Conservation (phyloP, 2,329 filamentous ascomycete species). For the Sarocladium oryzae region DNA sequence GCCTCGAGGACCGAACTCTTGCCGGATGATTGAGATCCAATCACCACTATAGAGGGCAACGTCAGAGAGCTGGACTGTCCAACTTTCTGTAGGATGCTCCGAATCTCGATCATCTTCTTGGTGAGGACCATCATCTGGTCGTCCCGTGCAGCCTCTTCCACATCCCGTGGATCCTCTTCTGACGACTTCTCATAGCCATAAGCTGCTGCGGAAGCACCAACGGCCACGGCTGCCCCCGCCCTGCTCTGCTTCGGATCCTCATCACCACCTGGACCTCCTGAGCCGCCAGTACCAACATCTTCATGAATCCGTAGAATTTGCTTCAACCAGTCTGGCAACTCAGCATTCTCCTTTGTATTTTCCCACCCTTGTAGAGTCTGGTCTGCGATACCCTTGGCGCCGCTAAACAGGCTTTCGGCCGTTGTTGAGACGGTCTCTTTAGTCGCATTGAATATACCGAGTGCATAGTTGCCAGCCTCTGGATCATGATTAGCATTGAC, state of each 20-base stretch:
- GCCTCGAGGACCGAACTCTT: conserved; percentile 97
- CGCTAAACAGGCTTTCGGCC: conserved; percentile 63
- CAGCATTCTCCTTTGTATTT: conserved; percentile 71
- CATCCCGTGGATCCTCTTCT: conserved; percentile 56
- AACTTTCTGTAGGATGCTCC: conserved; percentile 82
- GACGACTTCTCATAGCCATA: conserved; percentile 69
- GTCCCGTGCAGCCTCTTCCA: conserved; percentile 67
- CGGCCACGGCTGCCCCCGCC: conserved; percentile 54
- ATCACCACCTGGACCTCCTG: conserved; percentile 39
- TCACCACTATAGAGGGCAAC: conserved; percentile 96
- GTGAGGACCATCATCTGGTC: conserved; percentile 99
- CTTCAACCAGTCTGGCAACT: conserved; percentile 70
- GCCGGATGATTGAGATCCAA: conserved; percentile 94
- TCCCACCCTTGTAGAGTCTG: conserved; percentile 79
- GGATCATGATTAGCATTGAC: conserved; percentile 18
- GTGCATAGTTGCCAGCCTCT: conserved; percentile 43
- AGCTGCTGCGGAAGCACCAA: conserved; percentile 66
- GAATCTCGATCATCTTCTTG: conserved; percentile 99
- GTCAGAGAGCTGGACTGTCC: conserved; percentile 86
- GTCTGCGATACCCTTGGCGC: conserved; percentile 66
- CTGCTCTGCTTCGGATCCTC: conserved; percentile 53
- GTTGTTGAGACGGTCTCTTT: conserved; percentile 64
- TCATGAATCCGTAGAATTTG: conserved; percentile 60
- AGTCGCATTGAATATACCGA: conserved; percentile 66
- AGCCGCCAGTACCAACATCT: conserved; percentile 46